Evolutionary conservation across 129 eudicot species (phyloP).

Genomic region (Tanacetum coccineum): DNA sequence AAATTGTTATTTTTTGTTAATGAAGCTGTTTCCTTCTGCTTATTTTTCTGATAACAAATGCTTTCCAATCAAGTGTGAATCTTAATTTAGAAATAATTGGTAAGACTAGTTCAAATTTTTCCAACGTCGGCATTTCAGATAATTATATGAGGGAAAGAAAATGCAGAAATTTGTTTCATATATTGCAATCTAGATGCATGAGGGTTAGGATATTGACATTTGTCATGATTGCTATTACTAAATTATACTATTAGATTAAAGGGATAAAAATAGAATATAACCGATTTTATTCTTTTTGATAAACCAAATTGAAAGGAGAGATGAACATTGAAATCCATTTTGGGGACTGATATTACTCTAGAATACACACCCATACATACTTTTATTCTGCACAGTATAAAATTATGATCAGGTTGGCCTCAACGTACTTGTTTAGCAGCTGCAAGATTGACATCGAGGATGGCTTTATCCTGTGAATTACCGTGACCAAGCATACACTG

Average conservation of each 20-base stretch:
- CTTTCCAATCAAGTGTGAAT: too few species aligned
- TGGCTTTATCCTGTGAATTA: constrained; percentile 89
- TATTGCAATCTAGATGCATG: neutral
- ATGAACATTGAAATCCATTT: constrained; percentile 5
- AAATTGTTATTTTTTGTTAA: too few species aligned
- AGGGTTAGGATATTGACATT: constrained; percentile 5
- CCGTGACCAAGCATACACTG: constrained; percentile 97
- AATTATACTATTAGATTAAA: neutral
- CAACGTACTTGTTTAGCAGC: constrained; percentile 90
- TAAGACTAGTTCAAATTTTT: neutral
- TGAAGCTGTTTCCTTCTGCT: too few species aligned
- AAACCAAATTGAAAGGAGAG: neutral
- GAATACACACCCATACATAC: neutral
- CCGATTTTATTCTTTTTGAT: neutral
- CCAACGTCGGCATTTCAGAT: neutral
- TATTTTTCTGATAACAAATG: too few species aligned
- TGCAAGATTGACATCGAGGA: constrained; percentile 94
- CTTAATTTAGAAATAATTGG: constrained; percentile 3
- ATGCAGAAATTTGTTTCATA: neutral
- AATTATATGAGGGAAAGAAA: neutral
- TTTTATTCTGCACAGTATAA: too few species aligned
- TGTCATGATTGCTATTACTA: neutral
- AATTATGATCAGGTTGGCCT: too few species aligned
- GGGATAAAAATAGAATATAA: neutral
- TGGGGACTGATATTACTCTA: neutral